A percentile compares a stretch with the other conserved stretches of the same genome.
These are phyloP conservation scores for Plasmodium coatneyi DNA, from an alignment of 169 alveolate species.

Conservation along the genomic window DNA sequence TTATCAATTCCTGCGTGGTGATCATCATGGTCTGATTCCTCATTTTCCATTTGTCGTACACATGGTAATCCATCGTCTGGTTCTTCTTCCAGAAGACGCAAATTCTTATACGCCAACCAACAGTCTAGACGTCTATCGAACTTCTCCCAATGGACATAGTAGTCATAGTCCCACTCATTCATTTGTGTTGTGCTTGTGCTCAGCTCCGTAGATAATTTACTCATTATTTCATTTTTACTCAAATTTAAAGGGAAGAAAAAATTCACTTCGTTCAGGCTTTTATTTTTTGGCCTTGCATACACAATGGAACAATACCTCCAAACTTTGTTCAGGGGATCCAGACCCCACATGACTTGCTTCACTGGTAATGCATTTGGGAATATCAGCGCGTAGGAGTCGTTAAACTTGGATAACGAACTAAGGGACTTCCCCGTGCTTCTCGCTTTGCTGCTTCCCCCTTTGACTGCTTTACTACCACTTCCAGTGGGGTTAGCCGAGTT, in stretches of 20 bases:
- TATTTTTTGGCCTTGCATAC: slow-evolving; percentile 80
- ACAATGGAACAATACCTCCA: slow-evolving; percentile 84
- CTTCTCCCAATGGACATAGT: slow-evolving; percentile 91
- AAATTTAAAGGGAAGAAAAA: slow-evolving; percentile 10
- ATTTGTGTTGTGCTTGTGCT: slow-evolving; percentile 7
- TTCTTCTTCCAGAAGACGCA: slow-evolving; percentile 85
- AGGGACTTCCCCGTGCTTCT: slow-evolving; percentile 29
- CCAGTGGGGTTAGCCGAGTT: background rate
- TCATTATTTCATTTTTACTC: slow-evolving; percentile 16
- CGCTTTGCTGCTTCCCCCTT: slow-evolving; percentile 25
- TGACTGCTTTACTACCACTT: background rate
- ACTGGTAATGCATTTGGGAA: slow-evolving; percentile 85
- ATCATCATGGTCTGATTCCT: slow-evolving; percentile 80
- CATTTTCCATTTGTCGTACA: slow-evolving; percentile 76
- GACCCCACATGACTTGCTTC: slow-evolving; percentile 84
- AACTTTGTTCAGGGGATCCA: slow-evolving; percentile 74
- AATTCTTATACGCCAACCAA: slow-evolving; percentile 89
- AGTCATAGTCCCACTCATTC: slow-evolving; percentile 86
- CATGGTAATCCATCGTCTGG: slow-evolving; percentile 81
- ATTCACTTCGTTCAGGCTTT: background rate
- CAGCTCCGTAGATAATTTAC: slow-evolving; percentile 51
- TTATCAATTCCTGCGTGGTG: slow-evolving; percentile 92
- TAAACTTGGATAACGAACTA: slow-evolving; percentile 20
- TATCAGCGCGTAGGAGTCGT: slow-evolving; percentile 49
- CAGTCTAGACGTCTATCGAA: slow-evolving; percentile 91